Percentiles rank a stretch among this genome's conserved stretches.
Conservation (phyloP, 129 eudicot genomes). For the Cynara cardunculus region DNA sequence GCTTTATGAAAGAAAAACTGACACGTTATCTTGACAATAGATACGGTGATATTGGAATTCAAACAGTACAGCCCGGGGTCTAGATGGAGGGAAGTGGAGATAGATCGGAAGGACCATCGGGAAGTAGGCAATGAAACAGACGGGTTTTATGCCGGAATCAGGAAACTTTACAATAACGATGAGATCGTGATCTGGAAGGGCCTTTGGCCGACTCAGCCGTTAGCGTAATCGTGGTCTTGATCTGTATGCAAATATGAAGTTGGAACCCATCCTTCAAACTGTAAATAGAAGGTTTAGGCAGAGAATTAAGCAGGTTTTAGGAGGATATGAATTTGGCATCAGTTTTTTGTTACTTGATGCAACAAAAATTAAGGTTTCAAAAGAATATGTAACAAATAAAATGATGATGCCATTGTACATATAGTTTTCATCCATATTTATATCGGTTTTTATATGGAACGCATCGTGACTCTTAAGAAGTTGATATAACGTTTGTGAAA, state of each 20-base stretch:
- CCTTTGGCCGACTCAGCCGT: slow-evolving; percentile 51
- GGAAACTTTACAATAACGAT: slow-evolving; percentile 47
- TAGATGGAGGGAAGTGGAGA: slow-evolving; percentile 60
- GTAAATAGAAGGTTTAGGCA: slow-evolving; percentile 34
- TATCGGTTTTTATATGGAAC: not conserved
- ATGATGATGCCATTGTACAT: slow-evolving; percentile 15
- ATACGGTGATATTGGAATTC: slow-evolving; percentile 60
- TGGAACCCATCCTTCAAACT: not conserved
- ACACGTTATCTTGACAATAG: slow-evolving; percentile 32
- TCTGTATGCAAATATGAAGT: not conserved
- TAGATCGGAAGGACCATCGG: slow-evolving; percentile 59
- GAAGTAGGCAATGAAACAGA: slow-evolving; percentile 66
- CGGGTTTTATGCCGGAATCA: slow-evolving; percentile 90
- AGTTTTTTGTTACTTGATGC: slow-evolving; percentile 23
- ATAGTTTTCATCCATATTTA: not conserved
- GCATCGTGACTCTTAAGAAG: too few species aligned
- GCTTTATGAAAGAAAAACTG: not conserved
- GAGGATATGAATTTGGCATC: slow-evolving; percentile 22
- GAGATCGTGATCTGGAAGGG: slow-evolving; percentile 72
- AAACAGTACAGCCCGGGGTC: slow-evolving; percentile 69
- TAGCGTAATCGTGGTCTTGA: slow-evolving; percentile 22
- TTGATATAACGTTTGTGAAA: too few species aligned
- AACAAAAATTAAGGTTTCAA: not conserved
- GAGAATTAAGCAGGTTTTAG: slow-evolving; percentile 8
- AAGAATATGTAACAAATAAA: slow-evolving; percentile 6